Percentiles rank a stretch among this genome's conserved stretches.
phyloP scores from a whole-genome alignment of 331 rosid species.

The Malus hybrid region DNA sequence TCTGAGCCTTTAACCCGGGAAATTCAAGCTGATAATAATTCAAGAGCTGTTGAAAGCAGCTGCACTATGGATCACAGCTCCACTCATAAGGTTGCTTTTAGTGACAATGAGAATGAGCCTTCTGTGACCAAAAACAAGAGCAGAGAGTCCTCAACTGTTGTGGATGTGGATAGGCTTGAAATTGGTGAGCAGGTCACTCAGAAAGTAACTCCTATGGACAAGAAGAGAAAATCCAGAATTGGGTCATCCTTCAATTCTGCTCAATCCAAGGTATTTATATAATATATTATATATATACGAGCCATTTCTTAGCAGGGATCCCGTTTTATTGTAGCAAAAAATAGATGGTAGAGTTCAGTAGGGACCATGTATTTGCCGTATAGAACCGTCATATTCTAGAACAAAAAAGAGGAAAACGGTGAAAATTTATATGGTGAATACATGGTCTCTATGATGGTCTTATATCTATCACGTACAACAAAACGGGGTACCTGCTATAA shows the following conservation, averaged over 20 bases:
- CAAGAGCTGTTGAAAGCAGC: conserved; percentile 32
- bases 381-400: too few relatives aligned
- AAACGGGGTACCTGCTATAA: too few relatives aligned
- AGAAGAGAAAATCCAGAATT: conserved; percentile 35
- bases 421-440: too few relatives aligned
- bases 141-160: conserved; percentile 48
- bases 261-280: conserved; percentile 43
- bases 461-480: too few relatives aligned
- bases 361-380: too few relatives aligned
- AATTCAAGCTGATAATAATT: conserved; percentile 15
- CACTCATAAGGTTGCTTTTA: conserved; percentile 15
- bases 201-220: conserved; percentile 25
- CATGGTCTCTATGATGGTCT: too few relatives aligned
- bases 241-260: conserved; percentile 25
- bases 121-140: conserved; percentile 45
- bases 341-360: too few relatives aligned
- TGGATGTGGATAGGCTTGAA: conserved; percentile 44
- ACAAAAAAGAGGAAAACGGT: too few relatives aligned
- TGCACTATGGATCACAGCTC: conserved; percentile 35
- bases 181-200: conserved; percentile 46
- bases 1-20: conserved; percentile 8
- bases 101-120: conserved; percentile 42
- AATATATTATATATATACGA: too few relatives aligned
- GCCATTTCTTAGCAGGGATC: too few relatives aligned
- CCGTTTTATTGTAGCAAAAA: too few relatives aligned